Evolutionary conservation across 2,329 filamentous ascomycete genomes (phyloP), one percentile per base, ranked within the genome.

Genomic region (Aspergillus pseudotamarii): DNA sequence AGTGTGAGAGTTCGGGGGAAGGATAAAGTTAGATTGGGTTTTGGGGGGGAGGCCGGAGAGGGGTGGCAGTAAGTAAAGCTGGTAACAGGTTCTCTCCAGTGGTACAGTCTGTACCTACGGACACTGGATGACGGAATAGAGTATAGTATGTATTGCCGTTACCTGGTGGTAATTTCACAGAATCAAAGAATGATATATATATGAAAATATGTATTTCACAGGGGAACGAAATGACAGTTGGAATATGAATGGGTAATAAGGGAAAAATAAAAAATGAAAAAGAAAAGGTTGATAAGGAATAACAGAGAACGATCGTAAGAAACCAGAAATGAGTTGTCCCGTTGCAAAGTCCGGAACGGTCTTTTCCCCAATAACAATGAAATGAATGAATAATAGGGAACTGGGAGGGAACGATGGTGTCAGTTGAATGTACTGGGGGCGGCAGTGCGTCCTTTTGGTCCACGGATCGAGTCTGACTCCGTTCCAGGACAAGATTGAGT

Each of bases 381-480:
- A 55, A 54, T 50, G 54, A 21, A 46, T 48, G 56, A 54, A 58
- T 58, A 32, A 23, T 28, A 50, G 11, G 19, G 30, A n/a, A 38
- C 11, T 43, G 6, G 14, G 43, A 9, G 26, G 41, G 41, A 21
- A 34, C 46, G n/a, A 41, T 58, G 19, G 16, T 56, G 38, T 30
- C 46, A 36, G 12, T 36, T 51, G 16, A 30, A 28, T 54, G 60
- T 21, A 45, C 23, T 54, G 46, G 43, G 45, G 60, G 45, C 38
- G 46, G 46, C 23, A 50, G 58, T 50, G 54, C 48, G 51, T 58
- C 36, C 41, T 45, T 58, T 48, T 58, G 62, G 58, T 58, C 64
- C 64, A 66, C 59, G 64, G 64, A 66, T 66, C 64, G 62, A 66
- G 64, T 64, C 64, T 64, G 57, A 57, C 55, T 64, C 62, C 57